These are phyloP conservation scores for Backusella circina DNA, from an alignment of 192 early-diverging fungal species.

Conservation along the genomic window DNA sequence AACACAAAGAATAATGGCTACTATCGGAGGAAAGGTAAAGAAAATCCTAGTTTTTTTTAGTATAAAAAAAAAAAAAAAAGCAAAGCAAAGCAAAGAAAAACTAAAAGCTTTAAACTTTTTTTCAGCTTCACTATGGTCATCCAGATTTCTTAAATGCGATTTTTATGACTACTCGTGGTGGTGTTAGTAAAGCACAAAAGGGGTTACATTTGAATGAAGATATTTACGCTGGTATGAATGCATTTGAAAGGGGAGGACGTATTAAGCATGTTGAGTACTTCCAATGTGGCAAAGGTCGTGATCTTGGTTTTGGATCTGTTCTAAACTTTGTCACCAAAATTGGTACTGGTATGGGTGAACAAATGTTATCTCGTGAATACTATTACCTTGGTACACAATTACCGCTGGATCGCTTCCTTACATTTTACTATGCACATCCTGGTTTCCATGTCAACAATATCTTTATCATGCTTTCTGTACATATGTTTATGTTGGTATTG, in stretches of 20 bases:
- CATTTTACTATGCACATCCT: conserved; percentile 88
- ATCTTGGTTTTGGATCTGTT: conserved; percentile 85
- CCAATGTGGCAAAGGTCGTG: conserved; percentile 92
- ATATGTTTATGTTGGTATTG: conserved; percentile 78
- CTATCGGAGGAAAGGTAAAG: conserved; percentile 80
- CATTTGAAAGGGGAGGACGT: conserved; percentile 77
- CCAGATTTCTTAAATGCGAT: conserved; percentile 88
- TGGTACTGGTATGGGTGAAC: conserved; percentile 93
- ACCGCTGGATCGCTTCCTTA: conserved; percentile 82
- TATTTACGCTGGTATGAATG: conserved; percentile 91
- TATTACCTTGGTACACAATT: conserved; percentile 85
- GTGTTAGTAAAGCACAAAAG: conserved; percentile 87
- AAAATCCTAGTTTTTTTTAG: conserved; percentile 19
- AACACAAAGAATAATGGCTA: conserved; percentile 82
- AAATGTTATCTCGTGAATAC: conserved; percentile 90
- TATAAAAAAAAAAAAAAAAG: neutral
- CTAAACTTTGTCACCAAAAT: conserved; percentile 90
- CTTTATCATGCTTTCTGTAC: conserved; percentile 80
- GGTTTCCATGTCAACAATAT: conserved; percentile 92
- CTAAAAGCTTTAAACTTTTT: neutral
- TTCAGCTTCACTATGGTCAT: conserved; percentile 59
- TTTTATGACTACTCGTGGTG: conserved; percentile 86
- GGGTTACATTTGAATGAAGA: conserved; percentile 92
- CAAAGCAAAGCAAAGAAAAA: too few relatives aligned
- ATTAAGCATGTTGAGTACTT: conserved; percentile 92